Percentiles rank a stretch among this genome's conserved stretches.
Evolutionary conservation across 352 stramenopile genomes (phyloP).

Genomic region (Pythium insidiosum): DNA sequence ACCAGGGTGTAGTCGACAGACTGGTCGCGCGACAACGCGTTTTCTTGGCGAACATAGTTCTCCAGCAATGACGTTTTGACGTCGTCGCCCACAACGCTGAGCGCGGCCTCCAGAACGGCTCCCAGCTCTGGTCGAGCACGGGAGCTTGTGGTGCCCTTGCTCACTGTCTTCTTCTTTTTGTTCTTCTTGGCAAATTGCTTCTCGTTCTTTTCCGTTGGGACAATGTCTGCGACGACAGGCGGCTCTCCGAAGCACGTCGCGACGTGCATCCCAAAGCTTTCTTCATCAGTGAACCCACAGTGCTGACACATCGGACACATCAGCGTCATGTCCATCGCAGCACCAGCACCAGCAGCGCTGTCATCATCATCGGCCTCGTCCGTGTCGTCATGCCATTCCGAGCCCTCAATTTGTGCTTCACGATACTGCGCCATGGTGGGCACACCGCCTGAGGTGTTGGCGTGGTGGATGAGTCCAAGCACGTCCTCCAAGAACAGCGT

Average conservation of each 20-base stretch:
- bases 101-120: slow-evolving; percentile 24
- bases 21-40: slow-evolving; percentile 51
- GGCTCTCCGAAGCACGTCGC: slow-evolving; percentile 70
- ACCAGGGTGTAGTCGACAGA: slow-evolving; percentile 66
- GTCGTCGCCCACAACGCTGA: slow-evolving; percentile 20
- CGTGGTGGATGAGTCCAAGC: slow-evolving; percentile 29
- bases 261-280: slow-evolving; percentile 84
- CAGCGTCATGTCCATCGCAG: slow-evolving; percentile 18
- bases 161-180: slow-evolving; percentile 14
- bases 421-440: slow-evolving; percentile 4
- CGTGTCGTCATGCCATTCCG: neutral
- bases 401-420: too few species aligned
- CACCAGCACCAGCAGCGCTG: neutral
- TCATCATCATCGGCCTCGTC: slow-evolving; percentile 1
- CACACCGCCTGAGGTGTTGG: slow-evolving; percentile 8
- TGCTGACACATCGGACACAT: slow-evolving; percentile 81
- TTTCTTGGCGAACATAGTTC: slow-evolving; percentile 53
- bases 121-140: slow-evolving; percentile 11
- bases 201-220: too few species aligned
- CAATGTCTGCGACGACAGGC: too few species aligned
- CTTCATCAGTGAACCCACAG: slow-evolving; percentile 57
- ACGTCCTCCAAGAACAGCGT: slow-evolving; percentile 91
- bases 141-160: neutral
- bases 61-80: slow-evolving; percentile 33
- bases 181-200: too few species aligned